Base-by-base conservation (phyloP, 148 eudicot species). In the Persicaria maculosa region DNA sequence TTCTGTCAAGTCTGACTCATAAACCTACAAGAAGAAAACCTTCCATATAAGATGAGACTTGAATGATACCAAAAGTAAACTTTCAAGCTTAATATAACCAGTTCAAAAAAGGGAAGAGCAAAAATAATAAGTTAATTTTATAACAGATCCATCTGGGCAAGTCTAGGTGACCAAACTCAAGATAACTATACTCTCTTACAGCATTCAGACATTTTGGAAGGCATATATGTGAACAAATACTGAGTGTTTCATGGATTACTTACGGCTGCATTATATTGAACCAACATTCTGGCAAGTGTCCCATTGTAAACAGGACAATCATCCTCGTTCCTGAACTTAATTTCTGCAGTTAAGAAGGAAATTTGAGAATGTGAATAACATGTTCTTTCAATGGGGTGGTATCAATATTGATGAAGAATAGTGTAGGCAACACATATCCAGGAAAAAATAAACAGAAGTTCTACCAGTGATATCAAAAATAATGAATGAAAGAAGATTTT, bases 241-340 rank as follows among this genome's bases (percentile, higher is more conserved):
- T 9, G 17, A 12, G 31, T 1, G 50, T 71, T 71, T 71, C 53
- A 71, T 14, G 45, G 5, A 73, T 70, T 77, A 84, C 97, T 86
- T 81, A 95, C 97, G 12, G 97, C 97, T 61, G 97, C 86, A 70
- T 96, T 87, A 84, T 92, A 96, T 75, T 88, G 90, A 53, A 90
- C 99, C 86, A 96, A 74, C 44, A 79, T 90, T 73, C 73, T 81
- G 69, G 91, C 89, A 76, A 96, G 88, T 4, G 95, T 90, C 44
- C 83, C 94, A 83, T 92, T 88, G 80, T 86, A 96, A 57, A 69
- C 47, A 15, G 91, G 80, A 43, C 61, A 47, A 48, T 79, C 58
- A 68, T 79, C 75, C 72, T 74, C 75, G 53, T 77, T 81, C 36
- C 43, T 65, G 79, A 77, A 74, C 69, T 75, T 58, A 72, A 79